Conservation (phyloP, 345 rosid species). For the Bruguiera parviflora region DNA sequence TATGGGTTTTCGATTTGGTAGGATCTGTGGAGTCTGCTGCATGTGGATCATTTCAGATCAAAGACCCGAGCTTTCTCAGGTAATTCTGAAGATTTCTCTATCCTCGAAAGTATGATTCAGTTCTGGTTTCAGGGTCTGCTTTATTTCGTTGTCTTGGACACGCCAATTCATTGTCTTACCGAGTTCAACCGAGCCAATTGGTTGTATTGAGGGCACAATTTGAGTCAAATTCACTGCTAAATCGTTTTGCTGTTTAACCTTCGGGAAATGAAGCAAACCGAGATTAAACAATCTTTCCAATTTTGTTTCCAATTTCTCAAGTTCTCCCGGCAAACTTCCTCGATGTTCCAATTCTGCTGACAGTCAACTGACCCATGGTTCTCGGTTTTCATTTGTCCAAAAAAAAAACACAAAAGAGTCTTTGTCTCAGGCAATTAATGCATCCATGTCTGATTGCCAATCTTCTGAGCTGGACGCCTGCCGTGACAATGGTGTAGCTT, state of each 20-base stretch:
- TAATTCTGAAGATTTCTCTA: conserved; percentile 10
- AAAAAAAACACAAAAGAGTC: conserved; percentile 28
- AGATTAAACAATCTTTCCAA: too few species aligned
- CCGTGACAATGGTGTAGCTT: conserved; percentile 59
- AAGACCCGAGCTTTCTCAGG: conserved; percentile 37
- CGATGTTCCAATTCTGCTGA: neutral
- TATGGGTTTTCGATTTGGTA: conserved; percentile 13
- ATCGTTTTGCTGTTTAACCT: too few species aligned
- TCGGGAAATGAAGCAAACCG: too few species aligned
- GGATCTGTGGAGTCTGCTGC: conserved; percentile 38
- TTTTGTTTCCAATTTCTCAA: neutral
- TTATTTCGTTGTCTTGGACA: neutral
- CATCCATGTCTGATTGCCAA: conserved; percentile 42
- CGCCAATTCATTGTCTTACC: too few species aligned
- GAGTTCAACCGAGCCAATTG: too few species aligned
- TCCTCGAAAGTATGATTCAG: neutral
- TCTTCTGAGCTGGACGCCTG: conserved; percentile 46
- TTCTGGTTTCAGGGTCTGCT: neutral
- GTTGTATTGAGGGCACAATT: too few species aligned
- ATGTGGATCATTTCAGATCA: conserved; percentile 34
- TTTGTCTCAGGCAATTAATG: conserved; percentile 21
- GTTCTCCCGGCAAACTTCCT: too few species aligned
- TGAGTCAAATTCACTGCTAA: too few species aligned
- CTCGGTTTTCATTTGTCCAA: neutral
- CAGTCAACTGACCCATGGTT: neutral